A percentile compares a stretch with the other conserved stretches of the same genome.
Evolutionary conservation across 129 eudicot species (phyloP).

Genomic region (Flaveria robusta): DNA sequence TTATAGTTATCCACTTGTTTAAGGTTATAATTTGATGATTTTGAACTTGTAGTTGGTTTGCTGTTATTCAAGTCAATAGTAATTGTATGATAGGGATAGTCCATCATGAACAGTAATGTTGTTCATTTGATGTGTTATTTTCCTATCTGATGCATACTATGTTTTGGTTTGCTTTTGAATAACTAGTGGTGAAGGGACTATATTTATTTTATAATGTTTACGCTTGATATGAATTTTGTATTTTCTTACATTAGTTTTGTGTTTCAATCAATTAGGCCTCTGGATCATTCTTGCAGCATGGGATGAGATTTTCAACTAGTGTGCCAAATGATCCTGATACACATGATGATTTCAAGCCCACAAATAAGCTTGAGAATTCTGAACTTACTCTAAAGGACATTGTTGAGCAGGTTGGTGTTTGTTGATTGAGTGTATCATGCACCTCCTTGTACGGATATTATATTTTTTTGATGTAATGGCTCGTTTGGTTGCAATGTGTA

Average conservation of each 20-base stretch:
- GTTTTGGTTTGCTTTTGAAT: too few relatives aligned
- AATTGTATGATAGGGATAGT: too few relatives aligned
- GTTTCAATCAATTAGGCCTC: constrained; percentile 42
- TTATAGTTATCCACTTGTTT: not conserved
- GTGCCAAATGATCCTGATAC: constrained; percentile 84
- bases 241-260: not conserved
- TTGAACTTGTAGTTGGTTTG: not conserved
- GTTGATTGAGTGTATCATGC: not conserved
- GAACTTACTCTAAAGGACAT: constrained; percentile 62
- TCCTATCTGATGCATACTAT: too few relatives aligned
- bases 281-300: constrained; percentile 52
- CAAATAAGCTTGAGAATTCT: constrained; percentile 65
- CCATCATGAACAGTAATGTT: too few relatives aligned
- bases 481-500: constrained; percentile 37
- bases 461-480: constrained; percentile 2
- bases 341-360: constrained; percentile 91
- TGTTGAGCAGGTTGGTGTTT: constrained; percentile 76
- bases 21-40: not conserved
- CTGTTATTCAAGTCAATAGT: not conserved
- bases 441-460: not conserved
- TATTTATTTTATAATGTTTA: not conserved
- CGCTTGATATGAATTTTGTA: constrained; percentile 1
- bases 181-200: too few relatives aligned
- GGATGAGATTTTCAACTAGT: constrained; percentile 59
- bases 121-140: too few relatives aligned